Evolutionary conservation across 352 stramenopile genomes (phyloP).

Genomic region (Pythium chondricola): DNA sequence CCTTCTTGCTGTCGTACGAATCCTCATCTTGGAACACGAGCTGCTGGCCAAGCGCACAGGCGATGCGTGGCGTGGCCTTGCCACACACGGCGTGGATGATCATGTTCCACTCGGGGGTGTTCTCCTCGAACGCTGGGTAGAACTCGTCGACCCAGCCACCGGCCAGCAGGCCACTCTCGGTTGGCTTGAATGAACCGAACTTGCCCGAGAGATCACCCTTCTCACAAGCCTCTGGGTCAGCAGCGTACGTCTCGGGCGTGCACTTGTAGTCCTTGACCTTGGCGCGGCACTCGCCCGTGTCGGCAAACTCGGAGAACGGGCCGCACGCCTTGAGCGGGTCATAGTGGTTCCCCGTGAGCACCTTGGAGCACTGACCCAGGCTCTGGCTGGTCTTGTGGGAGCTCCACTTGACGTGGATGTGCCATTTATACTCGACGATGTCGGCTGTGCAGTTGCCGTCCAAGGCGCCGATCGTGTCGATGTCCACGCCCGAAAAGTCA

Average conservation of each 20-base stretch:
- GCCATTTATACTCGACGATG: slow-evolving; percentile 23
- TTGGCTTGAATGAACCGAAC: slow-evolving; percentile 28
- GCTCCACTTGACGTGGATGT: slow-evolving; percentile 32
- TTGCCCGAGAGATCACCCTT: slow-evolving; percentile 56
- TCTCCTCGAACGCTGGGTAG: slow-evolving; percentile 20
- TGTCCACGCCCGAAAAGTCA: slow-evolving; percentile 40
- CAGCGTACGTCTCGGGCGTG: slow-evolving; percentile 27
- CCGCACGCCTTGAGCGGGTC: slow-evolving; percentile 47
- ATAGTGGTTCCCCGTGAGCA: slow-evolving; percentile 45
- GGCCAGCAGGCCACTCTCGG: slow-evolving; percentile 5
- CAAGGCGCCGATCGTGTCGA: slow-evolving; percentile 21
- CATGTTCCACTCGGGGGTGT: slow-evolving; percentile 32
- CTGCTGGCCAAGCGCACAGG: slow-evolving; percentile 17
- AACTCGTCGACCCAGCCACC: slow-evolving; percentile 11
- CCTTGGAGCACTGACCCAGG: slow-evolving; percentile 33
- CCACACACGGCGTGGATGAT: slow-evolving; percentile 29
- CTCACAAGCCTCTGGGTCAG: slow-evolving; percentile 36
- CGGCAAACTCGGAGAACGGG: slow-evolving; percentile 40
- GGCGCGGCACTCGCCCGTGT: slow-evolving; percentile 27
- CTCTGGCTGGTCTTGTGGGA: slow-evolving; percentile 24
- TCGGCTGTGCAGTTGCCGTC: slow-evolving; percentile 28
- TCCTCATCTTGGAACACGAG: not conserved
- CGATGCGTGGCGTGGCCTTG: slow-evolving; percentile 25
- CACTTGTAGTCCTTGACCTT: slow-evolving; percentile 37
- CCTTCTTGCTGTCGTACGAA: no score